A percentile compares a stretch with the other conserved stretches of the same genome.
Conservation (phyloP, 805 yeast species). For the Saccharomycopsis babjevae region DNA sequence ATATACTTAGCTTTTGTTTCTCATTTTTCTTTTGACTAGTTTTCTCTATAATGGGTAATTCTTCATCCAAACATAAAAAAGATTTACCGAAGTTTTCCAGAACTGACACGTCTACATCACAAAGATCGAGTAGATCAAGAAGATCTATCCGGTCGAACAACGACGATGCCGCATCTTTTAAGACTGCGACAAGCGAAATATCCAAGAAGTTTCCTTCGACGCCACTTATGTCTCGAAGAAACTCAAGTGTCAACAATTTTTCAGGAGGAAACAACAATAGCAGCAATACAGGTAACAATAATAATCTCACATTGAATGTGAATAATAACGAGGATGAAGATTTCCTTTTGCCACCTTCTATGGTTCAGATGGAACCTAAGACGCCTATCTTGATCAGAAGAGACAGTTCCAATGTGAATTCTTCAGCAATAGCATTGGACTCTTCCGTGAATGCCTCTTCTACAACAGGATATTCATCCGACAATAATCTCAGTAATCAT, state of each 20-base stretch:
- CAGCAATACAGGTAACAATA: slow-evolving; percentile 3
- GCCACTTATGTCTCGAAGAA: slow-evolving; percentile 17
- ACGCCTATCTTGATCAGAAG: slow-evolving; percentile 59
- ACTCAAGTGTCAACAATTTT: slow-evolving; percentile 18
- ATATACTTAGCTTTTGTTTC: not conserved
- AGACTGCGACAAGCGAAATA: slow-evolving; percentile 24
- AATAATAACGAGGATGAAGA: slow-evolving; percentile 21
- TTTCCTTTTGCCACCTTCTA: slow-evolving; percentile 47
- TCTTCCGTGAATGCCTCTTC: not conserved
- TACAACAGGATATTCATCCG: not conserved
- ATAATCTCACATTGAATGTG: slow-evolving; percentile 12
- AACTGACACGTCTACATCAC: slow-evolving; percentile 44
- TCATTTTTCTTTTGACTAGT: not conserved
- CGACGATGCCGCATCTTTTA: slow-evolving; percentile 26
- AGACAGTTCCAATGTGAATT: slow-evolving; percentile 31
- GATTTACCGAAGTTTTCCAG: slow-evolving; percentile 37
- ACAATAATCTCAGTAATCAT: not conserved
- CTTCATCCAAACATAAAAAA: slow-evolving; percentile 34
- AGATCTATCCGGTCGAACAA: slow-evolving; percentile 24
- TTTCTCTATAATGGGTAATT: slow-evolving; percentile 36
- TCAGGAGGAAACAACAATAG: not conserved
- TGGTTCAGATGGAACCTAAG: slow-evolving; percentile 62
- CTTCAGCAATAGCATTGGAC: not conserved
- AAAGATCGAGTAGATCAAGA: slow-evolving; percentile 30
- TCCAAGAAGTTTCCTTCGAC: slow-evolving; percentile 14